Conservation (phyloP, 2,329 filamentous ascomycete genomes). For the Monilinia fructigena region DNA sequence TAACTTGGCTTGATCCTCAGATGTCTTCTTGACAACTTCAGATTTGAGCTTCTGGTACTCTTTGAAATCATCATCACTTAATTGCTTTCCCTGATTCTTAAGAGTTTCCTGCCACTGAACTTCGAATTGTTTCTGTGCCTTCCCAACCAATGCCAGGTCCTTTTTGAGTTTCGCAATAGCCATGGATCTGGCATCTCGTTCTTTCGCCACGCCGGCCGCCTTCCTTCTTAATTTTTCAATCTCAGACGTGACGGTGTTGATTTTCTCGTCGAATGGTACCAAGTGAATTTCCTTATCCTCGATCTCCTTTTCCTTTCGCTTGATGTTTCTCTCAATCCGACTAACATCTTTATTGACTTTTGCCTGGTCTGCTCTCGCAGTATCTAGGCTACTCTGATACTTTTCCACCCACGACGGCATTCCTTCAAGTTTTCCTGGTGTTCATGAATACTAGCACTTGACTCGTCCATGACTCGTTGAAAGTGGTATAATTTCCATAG, state of each 20-base stretch:
- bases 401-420: constrained; percentile 84
- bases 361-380: constrained; percentile 79
- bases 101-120: constrained; percentile 81
- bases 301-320: constrained; percentile 79
- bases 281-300: constrained; percentile 83
- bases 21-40: constrained; percentile 80
- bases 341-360: constrained; percentile 72
- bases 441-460: constrained; percentile 83
- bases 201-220: constrained; percentile 69
- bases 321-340: constrained; percentile 83
- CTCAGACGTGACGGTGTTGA: constrained; percentile 72
- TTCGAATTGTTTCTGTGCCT: constrained; percentile 85
- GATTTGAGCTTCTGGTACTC: constrained; percentile 84
- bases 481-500: constrained; percentile 97
- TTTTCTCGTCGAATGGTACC: constrained; percentile 89
- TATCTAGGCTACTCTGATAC: constrained; percentile 76
- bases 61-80: constrained; percentile 82
- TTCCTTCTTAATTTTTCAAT: constrained; percentile 66
- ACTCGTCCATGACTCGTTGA: constrained; percentile 89
- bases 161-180: constrained; percentile 74
- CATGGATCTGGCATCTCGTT: constrained; percentile 69
- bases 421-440: constrained; percentile 96
- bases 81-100: constrained; percentile 80
- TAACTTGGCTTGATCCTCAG: constrained; percentile 76
- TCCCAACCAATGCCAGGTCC: constrained; percentile 80